These are phyloP conservation scores for Globisporangium paddicum DNA, from an alignment of 352 stramenopile genomes.

Conservation along the genomic window DNA sequence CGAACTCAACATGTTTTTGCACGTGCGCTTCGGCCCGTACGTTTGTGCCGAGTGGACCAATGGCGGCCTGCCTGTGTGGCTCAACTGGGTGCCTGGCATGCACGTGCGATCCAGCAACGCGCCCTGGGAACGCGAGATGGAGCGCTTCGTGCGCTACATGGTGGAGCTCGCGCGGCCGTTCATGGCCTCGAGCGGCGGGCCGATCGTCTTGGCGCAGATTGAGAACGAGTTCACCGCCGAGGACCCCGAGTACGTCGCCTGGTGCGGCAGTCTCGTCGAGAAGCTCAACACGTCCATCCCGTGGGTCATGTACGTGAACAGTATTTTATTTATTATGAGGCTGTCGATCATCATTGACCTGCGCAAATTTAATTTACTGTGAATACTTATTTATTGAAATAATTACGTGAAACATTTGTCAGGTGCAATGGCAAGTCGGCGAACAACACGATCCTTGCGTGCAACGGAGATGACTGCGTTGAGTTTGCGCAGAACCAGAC, in stretches of 20 bases:
- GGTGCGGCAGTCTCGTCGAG: slow-evolving; percentile 47
- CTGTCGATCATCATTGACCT: too few species aligned
- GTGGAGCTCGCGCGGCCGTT: slow-evolving; percentile 58
- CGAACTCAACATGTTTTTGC: slow-evolving; percentile 52
- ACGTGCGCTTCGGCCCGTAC: slow-evolving; percentile 67
- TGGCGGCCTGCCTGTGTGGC: slow-evolving; percentile 54
- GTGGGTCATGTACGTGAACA: slow-evolving; percentile 76
- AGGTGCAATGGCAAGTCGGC: slow-evolving; percentile 64
- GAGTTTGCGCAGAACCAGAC: slow-evolving; percentile 46
- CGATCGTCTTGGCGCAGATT: slow-evolving; percentile 74
- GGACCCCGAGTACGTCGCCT: slow-evolving; percentile 48
- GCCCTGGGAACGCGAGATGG: slow-evolving; percentile 46
- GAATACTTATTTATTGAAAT: too few species aligned
- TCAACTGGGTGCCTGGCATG: slow-evolving; percentile 47
- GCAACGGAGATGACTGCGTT: slow-evolving; percentile 64
- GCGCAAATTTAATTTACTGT: too few species aligned
- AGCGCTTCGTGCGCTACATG: slow-evolving; percentile 57
- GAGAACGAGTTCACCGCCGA: slow-evolving; percentile 57
- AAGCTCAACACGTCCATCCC: slow-evolving; percentile 55
- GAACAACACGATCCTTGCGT: slow-evolving; percentile 61
- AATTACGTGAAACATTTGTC: too few species aligned
- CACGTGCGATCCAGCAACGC: slow-evolving; percentile 43
- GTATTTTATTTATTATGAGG: too few species aligned
- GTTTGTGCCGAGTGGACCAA: slow-evolving; percentile 68
- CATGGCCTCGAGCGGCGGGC: slow-evolving; percentile 52